Evolutionary conservation across 108 stramenopile genomes (phyloP).

Genomic region (Pseudonitzschia multiseries): DNA sequence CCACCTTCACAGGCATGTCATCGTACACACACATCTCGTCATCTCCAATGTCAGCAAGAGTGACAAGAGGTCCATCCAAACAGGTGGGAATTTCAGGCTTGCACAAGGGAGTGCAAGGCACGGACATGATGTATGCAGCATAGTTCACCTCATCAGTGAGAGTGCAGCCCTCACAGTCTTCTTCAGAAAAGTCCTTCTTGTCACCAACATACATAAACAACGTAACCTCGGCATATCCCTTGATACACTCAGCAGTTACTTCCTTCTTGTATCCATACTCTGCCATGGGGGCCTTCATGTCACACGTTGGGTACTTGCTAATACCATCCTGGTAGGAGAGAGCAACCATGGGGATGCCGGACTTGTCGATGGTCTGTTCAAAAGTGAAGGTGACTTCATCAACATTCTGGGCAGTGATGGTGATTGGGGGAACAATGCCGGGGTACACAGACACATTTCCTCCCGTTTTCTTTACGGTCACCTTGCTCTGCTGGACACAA

Average conservation of each 20-base stretch:
- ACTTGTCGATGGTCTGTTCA: not conserved
- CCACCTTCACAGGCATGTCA: slow-evolving; percentile 9
- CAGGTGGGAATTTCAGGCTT: slow-evolving; percentile 3
- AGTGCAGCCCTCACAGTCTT: not conserved
- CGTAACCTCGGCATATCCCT: slow-evolving; percentile 3
- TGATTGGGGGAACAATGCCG: not conserved
- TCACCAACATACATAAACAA: not conserved
- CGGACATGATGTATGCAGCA: not conserved
- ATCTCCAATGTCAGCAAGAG: slow-evolving; percentile 7
- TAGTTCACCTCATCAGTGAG: not conserved
- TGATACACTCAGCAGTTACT: slow-evolving; percentile 3
- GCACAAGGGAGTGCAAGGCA: slow-evolving; percentile 12
- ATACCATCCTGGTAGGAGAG: not conserved
- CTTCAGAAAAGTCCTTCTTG: not conserved
- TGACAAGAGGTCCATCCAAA: not conserved
- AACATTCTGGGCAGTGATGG: not conserved
- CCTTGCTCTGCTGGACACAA: too few species aligned
- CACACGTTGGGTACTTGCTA: not conserved
- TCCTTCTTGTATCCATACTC: not conserved
- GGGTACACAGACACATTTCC: not conserved
- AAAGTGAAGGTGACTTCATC: not conserved
- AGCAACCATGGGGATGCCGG: not conserved
- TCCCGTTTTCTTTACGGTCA: too few species aligned
- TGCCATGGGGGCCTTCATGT: not conserved
- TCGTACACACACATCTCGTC: slow-evolving; percentile 6